Base-by-base conservation (phyloP, 2,329 filamentous ascomycete species). In the Penicillium sp. region DNA sequence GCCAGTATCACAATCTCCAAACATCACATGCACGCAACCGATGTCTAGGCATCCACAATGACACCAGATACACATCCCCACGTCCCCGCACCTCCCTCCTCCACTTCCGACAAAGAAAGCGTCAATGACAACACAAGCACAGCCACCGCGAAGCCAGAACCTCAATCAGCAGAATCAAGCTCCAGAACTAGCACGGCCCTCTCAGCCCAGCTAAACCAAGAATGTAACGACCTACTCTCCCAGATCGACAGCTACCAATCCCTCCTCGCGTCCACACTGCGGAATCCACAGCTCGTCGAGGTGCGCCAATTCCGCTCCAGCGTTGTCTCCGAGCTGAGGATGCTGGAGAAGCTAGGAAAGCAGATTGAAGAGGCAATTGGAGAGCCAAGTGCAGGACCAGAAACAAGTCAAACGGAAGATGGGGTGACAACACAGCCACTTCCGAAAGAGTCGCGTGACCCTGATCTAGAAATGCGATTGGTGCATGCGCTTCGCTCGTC, bases 401-500 rank as follows among this genome's bases (percentile, higher is more conserved):
- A 6, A 61, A 55, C 35, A 56, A 59, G n/a, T 13, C 12, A 5
- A 13, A 60, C 54, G 10, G 67, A 65, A 45, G 60, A 62, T 4
- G 57, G 56, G 61, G 55, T 72, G n/a, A 37, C 43, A 6, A 35
- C 15, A 35, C 33, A 17, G 15, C 15, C 33, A 35, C 33, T 7
- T 35, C 15, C 33, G 15, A 17, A 15, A 9, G 31, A 6, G 43
- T 46, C 50, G 51, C 62, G 59, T 29, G 61, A 67, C 38, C n/a
- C 57, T 2, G 68, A 69, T 29, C 50, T 64, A 8, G 70, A 73
- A 53, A 63, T 65, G 57, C 73, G 76, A 54, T 69, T 77, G 17
- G 69, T 78, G n/a, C 84, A 88, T 67, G 81, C 83, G 29, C 75
- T 89, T 46, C 80, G 82, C 50, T 88, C 85, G 8, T 88, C 85